Evolutionary conservation across 2,329 filamentous ascomycete species (phyloP).

Genomic region (Pyrenophora tritici-repentis): DNA sequence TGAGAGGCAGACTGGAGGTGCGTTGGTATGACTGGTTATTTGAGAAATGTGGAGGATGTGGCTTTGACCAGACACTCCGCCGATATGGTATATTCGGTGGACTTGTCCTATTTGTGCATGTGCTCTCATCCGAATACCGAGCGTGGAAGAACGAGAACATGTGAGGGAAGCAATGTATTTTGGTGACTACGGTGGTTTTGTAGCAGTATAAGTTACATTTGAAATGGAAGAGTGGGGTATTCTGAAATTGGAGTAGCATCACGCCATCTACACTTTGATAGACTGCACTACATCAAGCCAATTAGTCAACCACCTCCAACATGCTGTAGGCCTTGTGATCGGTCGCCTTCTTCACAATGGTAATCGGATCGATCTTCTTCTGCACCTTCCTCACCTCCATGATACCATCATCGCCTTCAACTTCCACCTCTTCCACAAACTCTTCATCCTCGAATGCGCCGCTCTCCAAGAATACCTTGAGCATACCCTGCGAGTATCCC

Average conservation of each 20-base stretch:
- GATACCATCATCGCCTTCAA: conserved; percentile 45
- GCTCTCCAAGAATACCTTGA: conserved; percentile 62
- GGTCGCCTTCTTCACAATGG: conserved; percentile 50
- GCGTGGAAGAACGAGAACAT: too few species aligned
- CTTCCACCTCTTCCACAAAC: conserved; percentile 42
- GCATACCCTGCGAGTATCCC: conserved; percentile 62
- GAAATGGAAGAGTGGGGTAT: too few species aligned
- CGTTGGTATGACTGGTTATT: too few species aligned
- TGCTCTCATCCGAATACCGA: too few species aligned
- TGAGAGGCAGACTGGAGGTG: too few species aligned
- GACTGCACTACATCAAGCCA: neutral
- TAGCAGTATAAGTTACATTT: too few species aligned
- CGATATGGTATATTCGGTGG: too few species aligned
- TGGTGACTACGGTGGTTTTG: too few species aligned
- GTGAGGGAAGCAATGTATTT: too few species aligned
- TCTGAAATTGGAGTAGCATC: neutral
- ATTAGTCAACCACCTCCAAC: conserved; percentile 61
- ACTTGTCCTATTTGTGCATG: too few species aligned
- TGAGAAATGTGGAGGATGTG: too few species aligned
- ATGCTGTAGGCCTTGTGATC: conserved; percentile 61
- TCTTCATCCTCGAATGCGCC: conserved; percentile 53
- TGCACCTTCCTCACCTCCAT: conserved; percentile 41
- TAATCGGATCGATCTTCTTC: conserved; percentile 22
- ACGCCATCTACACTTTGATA: neutral
- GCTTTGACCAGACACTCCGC: too few species aligned